Percentiles rank a stretch among this genome's conserved stretches.
Evolutionary conservation across 1,284 basidiomycete species (phyloP).

Genomic region (Psilocybe mexicana): DNA sequence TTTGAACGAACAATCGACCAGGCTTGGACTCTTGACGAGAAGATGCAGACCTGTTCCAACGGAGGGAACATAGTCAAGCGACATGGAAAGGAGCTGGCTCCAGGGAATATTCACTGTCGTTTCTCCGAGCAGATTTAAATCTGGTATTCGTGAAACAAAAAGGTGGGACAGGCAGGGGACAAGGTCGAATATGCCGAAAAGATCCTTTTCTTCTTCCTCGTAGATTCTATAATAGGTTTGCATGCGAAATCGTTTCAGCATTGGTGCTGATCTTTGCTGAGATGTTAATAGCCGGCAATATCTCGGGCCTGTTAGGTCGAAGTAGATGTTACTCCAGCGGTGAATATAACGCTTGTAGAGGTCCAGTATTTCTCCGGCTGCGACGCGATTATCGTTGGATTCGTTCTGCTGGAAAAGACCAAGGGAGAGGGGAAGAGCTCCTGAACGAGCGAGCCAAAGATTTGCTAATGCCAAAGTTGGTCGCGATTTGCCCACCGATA

Average conservation of each 20-base stretch:
- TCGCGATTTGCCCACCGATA: slow-evolving; percentile 29
- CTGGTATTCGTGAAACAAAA: slow-evolving; percentile 32
- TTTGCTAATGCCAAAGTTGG: slow-evolving; percentile 28
- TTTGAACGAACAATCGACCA: slow-evolving; percentile 29
- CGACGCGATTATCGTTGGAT: slow-evolving; percentile 44
- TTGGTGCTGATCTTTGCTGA: slow-evolving; percentile 25
- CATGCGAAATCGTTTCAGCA: slow-evolving; percentile 30
- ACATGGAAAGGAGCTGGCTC: slow-evolving; percentile 30
- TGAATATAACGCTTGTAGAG: slow-evolving; percentile 58
- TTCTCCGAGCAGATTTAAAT: slow-evolving; percentile 23
- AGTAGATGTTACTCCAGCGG: slow-evolving; percentile 32
- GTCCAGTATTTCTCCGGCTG: slow-evolving; percentile 55
- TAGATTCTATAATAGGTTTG: slow-evolving; percentile 25
- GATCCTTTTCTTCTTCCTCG: slow-evolving; percentile 27
- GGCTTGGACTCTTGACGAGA: slow-evolving; percentile 28
- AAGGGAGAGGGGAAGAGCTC: slow-evolving; percentile 31
- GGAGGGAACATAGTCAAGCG: slow-evolving; percentile 31
- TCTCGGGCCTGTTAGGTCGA: slow-evolving; percentile 30
- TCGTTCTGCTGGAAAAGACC: slow-evolving; percentile 33
- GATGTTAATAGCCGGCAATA: slow-evolving; percentile 24
- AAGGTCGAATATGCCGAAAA: slow-evolving; percentile 29
- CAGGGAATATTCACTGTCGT: slow-evolving; percentile 29
- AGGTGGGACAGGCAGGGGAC: slow-evolving; percentile 30
- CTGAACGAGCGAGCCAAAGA: slow-evolving; percentile 33
- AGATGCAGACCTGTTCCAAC: slow-evolving; percentile 29